Evolutionary conservation across 2,329 filamentous ascomycete genomes (phyloP), one percentile per base, ranked within the genome.

Genomic region (Diaporthe sp.): DNA sequence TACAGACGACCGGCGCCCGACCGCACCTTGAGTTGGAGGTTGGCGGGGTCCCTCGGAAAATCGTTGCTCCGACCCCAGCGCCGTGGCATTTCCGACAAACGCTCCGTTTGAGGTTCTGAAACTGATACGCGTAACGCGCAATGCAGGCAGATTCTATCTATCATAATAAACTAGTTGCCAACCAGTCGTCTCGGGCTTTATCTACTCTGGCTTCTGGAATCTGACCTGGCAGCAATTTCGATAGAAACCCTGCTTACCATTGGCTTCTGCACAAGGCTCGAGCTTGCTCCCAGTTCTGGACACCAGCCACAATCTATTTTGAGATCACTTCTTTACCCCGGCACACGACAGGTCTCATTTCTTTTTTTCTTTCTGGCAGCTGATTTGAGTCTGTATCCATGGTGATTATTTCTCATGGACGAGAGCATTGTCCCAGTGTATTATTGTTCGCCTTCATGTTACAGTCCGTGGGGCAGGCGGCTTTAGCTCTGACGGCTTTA

Each of bases 11-110:
- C 60, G 31, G 31, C 31, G 60, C 39, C 60, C 60, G 60, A 65
- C 39, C 25, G 60, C 39, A 44, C 60, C 60, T 65, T n/a, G 60
- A 37, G 60, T 47, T 65, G 60, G 60, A 65, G 39, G 60, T 47
- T 44, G 60, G 60, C 60, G 60, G 60, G 60, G 60, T 65, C 25
- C 17, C 39, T 4, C 39, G 60, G 60, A 65, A 31, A 28, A 65
- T 47, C 31, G 60, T 65, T 47, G 60, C 39, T 22, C 60, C 60
- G 60, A 44, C 42, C 31, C 60, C 17, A 65, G 31, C 60, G 15
- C 25, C 22, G 58, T 22, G 20, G 15, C 9, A n/a, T 20, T n/a
- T 37, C 31, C 55, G 17, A 13, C 17, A 20, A 12, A 28, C 8
- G 17, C 44, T 17, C 44, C 44, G 44, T 49, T 58, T n/a, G 20